Evolutionary conservation across 2,329 filamentous ascomycete genomes (phyloP), one percentile per base, ranked within the genome.

Genomic region (Clarireedia paspali): DNA sequence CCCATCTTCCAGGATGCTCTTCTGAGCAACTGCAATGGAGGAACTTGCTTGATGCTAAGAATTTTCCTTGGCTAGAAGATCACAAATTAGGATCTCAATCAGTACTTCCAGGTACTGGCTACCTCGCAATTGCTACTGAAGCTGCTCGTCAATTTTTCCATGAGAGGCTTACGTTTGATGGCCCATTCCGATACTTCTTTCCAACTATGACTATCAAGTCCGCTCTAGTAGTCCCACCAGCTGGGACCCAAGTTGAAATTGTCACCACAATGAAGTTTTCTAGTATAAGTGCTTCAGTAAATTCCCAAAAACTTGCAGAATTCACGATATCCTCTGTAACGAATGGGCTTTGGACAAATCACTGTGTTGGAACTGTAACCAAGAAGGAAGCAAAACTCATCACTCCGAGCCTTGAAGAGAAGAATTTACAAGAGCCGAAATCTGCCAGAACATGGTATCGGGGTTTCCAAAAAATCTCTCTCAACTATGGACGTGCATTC

Each of bases 51-150:
- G 39, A 46, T 64, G 24, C 20, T 17, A 53, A 53, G 15, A 47
- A 47, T 61, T 76, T 77, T 51, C 75, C 77, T 0, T 81, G 78
- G 78, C 70, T 80, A 12, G 66, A 70, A 42, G 75, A 80, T 53
- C 78, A 81, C 52, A 72, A 75, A 69, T 70, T 81, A 4, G 75
- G 79, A 55, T 75, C 74, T 59, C 74, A 74, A 1, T 72, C 74
- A 34, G 68, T 80, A 20, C 80, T 77, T 46, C 78, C 78, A 1
- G 54, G 26, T 36, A 50, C 57, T 49, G 57, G 42, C 0, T 78
- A 78, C 59, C 71, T 74, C 46, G 58, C 74, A 42, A 54, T 54
- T 47, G 52, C 30, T 4, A 52, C 39, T 6, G 50, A 52, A 30
- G 50, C 50, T 24, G 39, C 50, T 5, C 50, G 50, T n/a, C 50